phyloP scores from a whole-genome alignment of 2,329 filamentous ascomycete genomes.

The Falciphora oryzae region DNA sequence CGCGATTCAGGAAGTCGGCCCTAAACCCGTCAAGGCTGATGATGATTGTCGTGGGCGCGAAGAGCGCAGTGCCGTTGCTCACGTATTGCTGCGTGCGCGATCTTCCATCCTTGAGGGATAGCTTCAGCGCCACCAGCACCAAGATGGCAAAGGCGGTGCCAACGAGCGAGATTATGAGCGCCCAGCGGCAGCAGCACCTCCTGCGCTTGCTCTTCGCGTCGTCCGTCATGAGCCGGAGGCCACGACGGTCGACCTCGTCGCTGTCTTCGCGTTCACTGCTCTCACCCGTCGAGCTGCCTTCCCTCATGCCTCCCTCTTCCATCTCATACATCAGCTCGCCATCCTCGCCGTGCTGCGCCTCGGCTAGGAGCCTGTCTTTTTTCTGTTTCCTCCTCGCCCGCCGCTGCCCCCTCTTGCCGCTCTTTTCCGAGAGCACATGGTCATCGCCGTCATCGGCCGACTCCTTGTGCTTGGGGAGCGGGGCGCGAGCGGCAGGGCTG shows the following conservation, averaged over 20 bases:
- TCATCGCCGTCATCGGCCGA: constrained; percentile 6
- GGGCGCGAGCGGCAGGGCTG: constrained; percentile 26
- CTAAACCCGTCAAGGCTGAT: constrained; percentile 95
- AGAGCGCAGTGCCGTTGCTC: constrained; percentile 82
- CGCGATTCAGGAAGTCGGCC: constrained; percentile 82
- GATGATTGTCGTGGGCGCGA: constrained; percentile 86
- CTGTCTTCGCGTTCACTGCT: constrained; percentile 57
- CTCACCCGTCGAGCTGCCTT: constrained; percentile 58
- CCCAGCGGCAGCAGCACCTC: constrained; percentile 48
- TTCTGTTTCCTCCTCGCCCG: constrained; percentile 47
- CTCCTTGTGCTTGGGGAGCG: constrained; percentile 12
- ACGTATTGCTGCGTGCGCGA: constrained; percentile 30
- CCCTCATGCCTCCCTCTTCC: constrained; percentile 71
- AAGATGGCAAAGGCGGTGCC: constrained; percentile 50
- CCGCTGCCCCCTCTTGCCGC: constrained; percentile 44
- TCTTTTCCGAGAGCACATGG: background rate
- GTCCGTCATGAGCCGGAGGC: constrained; percentile 42
- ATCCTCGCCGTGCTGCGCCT: constrained; percentile 59
- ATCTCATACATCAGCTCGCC: constrained; percentile 82
- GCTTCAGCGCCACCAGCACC: constrained; percentile 52
- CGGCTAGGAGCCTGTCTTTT: constrained; percentile 44
- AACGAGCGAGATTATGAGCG: constrained; percentile 47
- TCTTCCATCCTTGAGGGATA: constrained; percentile 36
- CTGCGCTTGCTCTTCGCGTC: constrained; percentile 42
- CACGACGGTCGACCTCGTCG: constrained; percentile 50